A percentile compares a stretch with the other conserved stretches of the same genome.
Conservation (phyloP, 2,329 filamentous ascomycete genomes). For the Aspergillus carbonarius region DNA sequence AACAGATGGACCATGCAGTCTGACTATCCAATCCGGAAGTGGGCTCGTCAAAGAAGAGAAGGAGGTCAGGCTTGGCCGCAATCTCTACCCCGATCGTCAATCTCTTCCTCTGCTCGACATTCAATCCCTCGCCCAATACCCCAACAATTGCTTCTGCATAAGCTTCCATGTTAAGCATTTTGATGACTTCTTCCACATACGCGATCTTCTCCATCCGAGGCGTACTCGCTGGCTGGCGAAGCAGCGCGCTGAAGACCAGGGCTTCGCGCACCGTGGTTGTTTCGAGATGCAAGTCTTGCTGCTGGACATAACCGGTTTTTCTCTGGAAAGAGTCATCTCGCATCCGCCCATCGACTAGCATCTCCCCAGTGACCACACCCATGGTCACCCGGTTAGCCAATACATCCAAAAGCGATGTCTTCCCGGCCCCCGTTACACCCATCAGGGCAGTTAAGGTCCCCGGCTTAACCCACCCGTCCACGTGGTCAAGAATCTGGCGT, state of each 20-base stretch:
- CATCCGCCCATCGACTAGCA: constrained; percentile 71
- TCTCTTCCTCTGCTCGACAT: constrained; percentile 65
- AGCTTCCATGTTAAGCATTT: constrained; percentile 81
- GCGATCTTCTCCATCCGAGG: constrained; percentile 72
- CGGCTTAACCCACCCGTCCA: constrained; percentile 90
- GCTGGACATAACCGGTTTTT: constrained; percentile 62
- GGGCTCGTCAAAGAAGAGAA: constrained; percentile 90
- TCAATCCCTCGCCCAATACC: constrained; percentile 73
- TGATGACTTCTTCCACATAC: constrained; percentile 86
- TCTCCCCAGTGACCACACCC: constrained; percentile 81
- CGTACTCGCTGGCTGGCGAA: constrained; percentile 75
- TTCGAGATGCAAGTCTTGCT: constrained; percentile 82
- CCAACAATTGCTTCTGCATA: constrained; percentile 87
- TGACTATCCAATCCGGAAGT: constrained; percentile 89
- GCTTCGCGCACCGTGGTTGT: constrained; percentile 86
- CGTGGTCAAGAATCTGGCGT: constrained; percentile 74
- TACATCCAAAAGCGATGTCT: constrained; percentile 83
- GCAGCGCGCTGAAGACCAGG: constrained; percentile 76
- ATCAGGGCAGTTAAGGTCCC: constrained; percentile 85
- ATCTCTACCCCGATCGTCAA: constrained; percentile 91
- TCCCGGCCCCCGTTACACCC: constrained; percentile 86
- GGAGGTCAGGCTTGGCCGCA: constrained; percentile 80
- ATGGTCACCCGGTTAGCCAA: constrained; percentile 80
- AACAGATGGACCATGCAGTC: constrained; percentile 85
- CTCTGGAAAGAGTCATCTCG: constrained; percentile 72